Conservation (phyloP, 768 basidiomycete genomes). For the Leccinum subgranulosum region DNA sequence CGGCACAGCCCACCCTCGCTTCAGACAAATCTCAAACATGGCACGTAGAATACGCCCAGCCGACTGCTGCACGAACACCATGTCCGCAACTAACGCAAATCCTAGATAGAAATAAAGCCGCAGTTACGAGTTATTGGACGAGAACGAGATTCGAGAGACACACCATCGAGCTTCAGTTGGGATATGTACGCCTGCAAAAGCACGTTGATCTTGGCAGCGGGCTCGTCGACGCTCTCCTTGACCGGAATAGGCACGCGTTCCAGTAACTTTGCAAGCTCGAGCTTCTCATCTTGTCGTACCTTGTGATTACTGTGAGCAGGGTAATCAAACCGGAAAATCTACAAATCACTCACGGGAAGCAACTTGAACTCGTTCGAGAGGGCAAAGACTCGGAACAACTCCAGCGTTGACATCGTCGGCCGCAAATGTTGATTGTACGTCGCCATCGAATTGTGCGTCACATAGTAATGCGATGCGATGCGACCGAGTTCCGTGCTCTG, state of each 20-base stretch:
- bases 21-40: slow-evolving; percentile 96
- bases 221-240: slow-evolving; percentile 95
- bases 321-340: slow-evolving; percentile 25
- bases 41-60: slow-evolving; percentile 96
- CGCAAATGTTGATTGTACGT: slow-evolving; percentile 93
- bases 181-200: slow-evolving; percentile 94
- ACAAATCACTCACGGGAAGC: slow-evolving; percentile 54
- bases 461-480: slow-evolving; percentile 94
- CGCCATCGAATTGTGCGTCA: slow-evolving; percentile 94
- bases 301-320: slow-evolving; percentile 14
- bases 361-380: slow-evolving; percentile 94
- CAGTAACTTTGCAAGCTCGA: slow-evolving; percentile 84
- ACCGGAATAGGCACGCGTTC: slow-evolving; percentile 97
- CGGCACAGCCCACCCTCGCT: slow-evolving; percentile 96
- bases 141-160: slow-evolving; percentile 1
- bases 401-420: slow-evolving; percentile 81
- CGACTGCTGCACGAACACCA: slow-evolving; percentile 97
- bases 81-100: slow-evolving; percentile 83
- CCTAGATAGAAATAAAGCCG: slow-evolving; percentile 35
- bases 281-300: slow-evolving; percentile 80
- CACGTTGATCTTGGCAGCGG: slow-evolving; percentile 96
- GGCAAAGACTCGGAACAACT: slow-evolving; percentile 94
- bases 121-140: background rate
- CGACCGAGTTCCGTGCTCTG: slow-evolving; percentile 90
- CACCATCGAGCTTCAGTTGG: slow-evolving; percentile 86